phyloP scores from a whole-genome alignment of 2,329 filamentous ascomycete species.

The Fusarium sp. region DNA sequence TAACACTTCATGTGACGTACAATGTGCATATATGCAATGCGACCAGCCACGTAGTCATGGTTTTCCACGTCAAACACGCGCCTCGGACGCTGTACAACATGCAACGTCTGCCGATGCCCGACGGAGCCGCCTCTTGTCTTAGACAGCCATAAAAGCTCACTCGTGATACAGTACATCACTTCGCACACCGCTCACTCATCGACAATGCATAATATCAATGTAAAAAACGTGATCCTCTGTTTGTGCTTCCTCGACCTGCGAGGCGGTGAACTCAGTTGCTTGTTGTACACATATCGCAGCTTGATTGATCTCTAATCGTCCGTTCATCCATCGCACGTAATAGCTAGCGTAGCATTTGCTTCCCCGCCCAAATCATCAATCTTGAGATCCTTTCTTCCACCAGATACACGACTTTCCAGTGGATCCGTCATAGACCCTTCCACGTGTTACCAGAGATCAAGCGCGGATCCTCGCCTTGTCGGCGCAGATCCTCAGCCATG shows the following conservation, averaged over 20 bases:
- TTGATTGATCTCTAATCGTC: constrained; percentile 29
- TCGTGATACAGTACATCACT: constrained; percentile 29
- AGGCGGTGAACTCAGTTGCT: constrained; percentile 34
- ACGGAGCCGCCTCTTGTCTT: constrained; percentile 22
- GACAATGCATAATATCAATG: not conserved
- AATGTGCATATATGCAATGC: constrained; percentile 25
- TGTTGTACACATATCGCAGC: constrained; percentile 34
- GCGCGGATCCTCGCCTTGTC: constrained; percentile 50
- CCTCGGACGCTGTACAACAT: constrained; percentile 10
- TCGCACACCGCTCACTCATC: constrained; percentile 33
- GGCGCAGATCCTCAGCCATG: constrained; percentile 53
- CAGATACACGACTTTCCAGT: constrained; percentile 19
- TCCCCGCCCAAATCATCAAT: constrained; percentile 31
- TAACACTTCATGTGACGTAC: constrained; percentile 28
- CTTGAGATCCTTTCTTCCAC: constrained; percentile 21
- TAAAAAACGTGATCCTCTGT: constrained; percentile 21
- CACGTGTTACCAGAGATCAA: constrained; percentile 54
- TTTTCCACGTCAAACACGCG: constrained; percentile 22
- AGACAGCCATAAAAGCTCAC: constrained; percentile 12
- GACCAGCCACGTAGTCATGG: constrained; percentile 32
- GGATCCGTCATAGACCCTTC: constrained; percentile 48
- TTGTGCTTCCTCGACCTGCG: constrained; percentile 37
- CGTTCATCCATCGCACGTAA: constrained; percentile 31
- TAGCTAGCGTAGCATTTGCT: constrained; percentile 31
- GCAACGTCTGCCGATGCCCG: constrained; percentile 11